Percentiles rank a stretch among this genome's conserved stretches.
Conservation (phyloP, 164 flowering plant species). For the Stephania yunnanensis region DNA sequence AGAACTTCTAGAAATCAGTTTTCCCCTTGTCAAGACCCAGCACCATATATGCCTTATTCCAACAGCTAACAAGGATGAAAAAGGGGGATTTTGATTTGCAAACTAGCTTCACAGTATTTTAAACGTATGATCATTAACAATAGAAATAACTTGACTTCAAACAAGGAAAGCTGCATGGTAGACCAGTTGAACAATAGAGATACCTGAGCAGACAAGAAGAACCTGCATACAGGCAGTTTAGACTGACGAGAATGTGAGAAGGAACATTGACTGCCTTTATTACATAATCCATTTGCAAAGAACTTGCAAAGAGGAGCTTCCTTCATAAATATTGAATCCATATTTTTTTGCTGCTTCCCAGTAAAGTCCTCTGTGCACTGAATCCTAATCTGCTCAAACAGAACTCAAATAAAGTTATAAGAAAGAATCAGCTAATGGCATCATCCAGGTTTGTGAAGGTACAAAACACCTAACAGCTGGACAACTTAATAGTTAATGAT, state of each 20-base stretch:
- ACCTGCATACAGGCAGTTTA: conserved; percentile 66
- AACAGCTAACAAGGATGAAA: neutral
- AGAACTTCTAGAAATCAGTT: neutral
- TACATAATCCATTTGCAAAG: conserved; percentile 63
- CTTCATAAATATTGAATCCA: conserved; percentile 14
- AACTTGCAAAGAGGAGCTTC: conserved; percentile 50
- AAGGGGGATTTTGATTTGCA: neutral
- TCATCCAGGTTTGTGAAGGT: neutral
- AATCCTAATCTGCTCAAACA: conserved; percentile 50
- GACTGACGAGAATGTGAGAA: conserved; percentile 74
- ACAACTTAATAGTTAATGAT: neutral
- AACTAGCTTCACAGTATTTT: neutral
- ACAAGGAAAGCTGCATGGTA: neutral
- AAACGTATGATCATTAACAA: neutral
- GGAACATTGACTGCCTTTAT: conserved; percentile 57
- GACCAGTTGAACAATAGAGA: neutral
- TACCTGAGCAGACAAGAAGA: conserved; percentile 71
- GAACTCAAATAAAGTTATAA: conserved; percentile 7
- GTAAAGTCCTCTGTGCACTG: conserved; percentile 33
- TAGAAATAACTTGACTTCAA: neutral
- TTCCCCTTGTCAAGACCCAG: neutral
- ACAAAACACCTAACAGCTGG: neutral
- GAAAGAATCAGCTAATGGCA: neutral
- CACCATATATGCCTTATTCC: neutral
- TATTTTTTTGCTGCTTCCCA: conserved; percentile 14